These are phyloP conservation scores for Apophysomyces variabilis DNA, from an alignment of 371 early-diverging fungal species.

Conservation along the genomic window DNA sequence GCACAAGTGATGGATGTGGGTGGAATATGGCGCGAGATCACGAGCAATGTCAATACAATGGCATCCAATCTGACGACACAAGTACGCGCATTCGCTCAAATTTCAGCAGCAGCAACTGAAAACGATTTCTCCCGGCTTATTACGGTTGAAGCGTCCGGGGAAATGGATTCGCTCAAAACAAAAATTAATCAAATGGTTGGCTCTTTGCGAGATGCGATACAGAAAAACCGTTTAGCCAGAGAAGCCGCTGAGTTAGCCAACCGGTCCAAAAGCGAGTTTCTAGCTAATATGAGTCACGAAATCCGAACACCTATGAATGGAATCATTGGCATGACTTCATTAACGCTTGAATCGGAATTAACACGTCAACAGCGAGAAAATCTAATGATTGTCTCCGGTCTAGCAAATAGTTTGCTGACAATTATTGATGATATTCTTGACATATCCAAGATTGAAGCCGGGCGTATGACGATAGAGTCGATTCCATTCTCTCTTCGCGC, in stretches of 20 bases:
- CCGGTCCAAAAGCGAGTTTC: conserved; percentile 69
- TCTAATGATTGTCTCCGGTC: conserved; percentile 65
- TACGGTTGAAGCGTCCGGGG: conserved; percentile 68
- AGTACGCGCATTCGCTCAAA: conserved; percentile 62
- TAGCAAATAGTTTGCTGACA: conserved; percentile 65
- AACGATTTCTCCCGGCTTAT: conserved; percentile 66
- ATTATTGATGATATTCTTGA: conserved; percentile 80
- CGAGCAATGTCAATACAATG: conserved; percentile 54
- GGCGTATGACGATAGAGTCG: conserved; percentile 67
- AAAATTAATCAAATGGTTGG: conserved; percentile 73
- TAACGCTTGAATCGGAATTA: conserved; percentile 57
- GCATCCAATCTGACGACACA: conserved; percentile 52
- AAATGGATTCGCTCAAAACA: conserved; percentile 72
- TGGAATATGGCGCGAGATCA: conserved; percentile 57
- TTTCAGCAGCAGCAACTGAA: conserved; percentile 58
- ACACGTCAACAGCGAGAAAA: conserved; percentile 73
- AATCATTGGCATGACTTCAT: conserved; percentile 68
- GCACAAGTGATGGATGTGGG: conserved; percentile 48
- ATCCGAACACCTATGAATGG: conserved; percentile 62
- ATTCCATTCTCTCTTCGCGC: conserved; percentile 64
- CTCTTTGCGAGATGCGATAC: conserved; percentile 65
- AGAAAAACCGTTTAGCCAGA: conserved; percentile 61
- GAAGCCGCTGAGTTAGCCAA: conserved; percentile 57
- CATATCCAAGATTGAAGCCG: conserved; percentile 80
- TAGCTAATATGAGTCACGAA: conserved; percentile 74